Evolutionary conservation across 2,329 filamentous ascomycete genomes (phyloP).

Genomic region (Bipolaris victoriae): DNA sequence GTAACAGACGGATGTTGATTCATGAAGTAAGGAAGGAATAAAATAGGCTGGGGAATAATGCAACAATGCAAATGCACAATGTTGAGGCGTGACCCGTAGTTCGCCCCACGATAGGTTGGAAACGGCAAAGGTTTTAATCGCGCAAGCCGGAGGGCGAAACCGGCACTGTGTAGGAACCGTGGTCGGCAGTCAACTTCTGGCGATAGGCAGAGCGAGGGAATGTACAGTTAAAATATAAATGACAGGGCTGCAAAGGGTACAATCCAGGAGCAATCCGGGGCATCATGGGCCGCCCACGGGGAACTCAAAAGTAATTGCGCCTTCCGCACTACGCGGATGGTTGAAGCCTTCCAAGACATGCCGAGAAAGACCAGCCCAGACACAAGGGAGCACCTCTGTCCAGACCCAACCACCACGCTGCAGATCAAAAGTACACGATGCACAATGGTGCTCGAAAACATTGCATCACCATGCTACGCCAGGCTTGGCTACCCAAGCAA

Average conservation of each 20-base stretch:
- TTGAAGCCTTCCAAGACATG: constrained; percentile 14
- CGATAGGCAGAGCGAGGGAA: constrained; percentile 1
- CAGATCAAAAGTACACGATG: constrained; percentile 11
- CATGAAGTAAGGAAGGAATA: background rate
- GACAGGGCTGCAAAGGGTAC: background rate
- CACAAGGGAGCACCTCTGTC: constrained; percentile 11
- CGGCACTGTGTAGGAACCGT: constrained; percentile 12
- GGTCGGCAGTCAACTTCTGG: constrained; percentile 1
- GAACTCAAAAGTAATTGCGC: constrained; percentile 8
- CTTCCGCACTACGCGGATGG: constrained; percentile 15
- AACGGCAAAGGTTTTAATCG: constrained; percentile 10
- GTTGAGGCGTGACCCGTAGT: constrained; percentile 10
- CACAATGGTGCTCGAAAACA: constrained; percentile 6
- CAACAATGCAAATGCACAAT: constrained; percentile 11
- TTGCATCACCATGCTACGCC: constrained; percentile 9
- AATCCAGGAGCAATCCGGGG: constrained; percentile 2
- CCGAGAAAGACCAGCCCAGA: constrained; percentile 15
- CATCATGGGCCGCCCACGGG: constrained; percentile 4
- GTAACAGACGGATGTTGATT: background rate
- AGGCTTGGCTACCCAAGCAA: constrained; percentile 12
- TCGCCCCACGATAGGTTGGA: constrained; percentile 6
- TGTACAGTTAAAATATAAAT: constrained; percentile 9
- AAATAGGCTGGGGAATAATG: background rate
- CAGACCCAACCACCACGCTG: constrained; percentile 5
- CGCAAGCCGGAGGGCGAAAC: constrained; percentile 10